These are phyloP conservation scores for Fomitopsis betulina DNA, from an alignment of 1,284 basidiomycete species.

Conservation along the genomic window DNA sequence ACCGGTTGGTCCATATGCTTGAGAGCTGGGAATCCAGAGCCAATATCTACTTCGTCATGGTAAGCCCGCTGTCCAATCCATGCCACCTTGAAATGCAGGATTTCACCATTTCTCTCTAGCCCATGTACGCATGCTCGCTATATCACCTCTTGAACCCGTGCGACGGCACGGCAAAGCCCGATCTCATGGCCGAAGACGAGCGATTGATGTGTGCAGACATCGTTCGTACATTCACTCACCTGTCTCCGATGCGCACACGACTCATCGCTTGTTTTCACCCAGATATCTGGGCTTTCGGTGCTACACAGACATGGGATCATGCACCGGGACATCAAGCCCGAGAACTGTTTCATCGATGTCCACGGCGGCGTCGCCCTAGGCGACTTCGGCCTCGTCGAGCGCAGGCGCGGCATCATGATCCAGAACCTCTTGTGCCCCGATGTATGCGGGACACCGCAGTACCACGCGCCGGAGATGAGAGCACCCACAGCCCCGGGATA, in stretches of 20 bases:
- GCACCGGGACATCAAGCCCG: conserved; percentile 50
- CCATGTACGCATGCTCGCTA: too few relatives aligned
- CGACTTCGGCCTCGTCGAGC: conserved; percentile 19
- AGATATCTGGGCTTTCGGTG: background rate
- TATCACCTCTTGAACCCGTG: too few relatives aligned
- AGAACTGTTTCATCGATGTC: conserved; percentile 58
- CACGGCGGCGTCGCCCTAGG: conserved; percentile 57
- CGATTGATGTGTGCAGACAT: too few relatives aligned
- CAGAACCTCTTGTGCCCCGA: background rate
- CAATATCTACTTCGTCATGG: conserved; percentile 23
- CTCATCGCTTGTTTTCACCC: too few relatives aligned
- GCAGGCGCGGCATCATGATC: background rate
- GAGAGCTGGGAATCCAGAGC: conserved; percentile 18
- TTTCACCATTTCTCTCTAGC: background rate
- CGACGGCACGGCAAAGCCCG: too few relatives aligned
- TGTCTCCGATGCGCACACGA: too few relatives aligned
- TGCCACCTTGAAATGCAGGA: background rate
- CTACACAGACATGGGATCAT: conserved; percentile 16
- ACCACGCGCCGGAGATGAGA: background rate
- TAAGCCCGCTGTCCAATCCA: conserved; percentile 7
- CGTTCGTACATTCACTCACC: too few relatives aligned
- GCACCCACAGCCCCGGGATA: background rate
- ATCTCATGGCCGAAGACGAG: too few relatives aligned
- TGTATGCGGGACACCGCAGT: background rate
- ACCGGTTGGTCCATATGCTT: conserved; percentile 8